phyloP scores from a whole-genome alignment of 1,284 basidiomycete genomes.

The Puccinia polysora region DNA sequence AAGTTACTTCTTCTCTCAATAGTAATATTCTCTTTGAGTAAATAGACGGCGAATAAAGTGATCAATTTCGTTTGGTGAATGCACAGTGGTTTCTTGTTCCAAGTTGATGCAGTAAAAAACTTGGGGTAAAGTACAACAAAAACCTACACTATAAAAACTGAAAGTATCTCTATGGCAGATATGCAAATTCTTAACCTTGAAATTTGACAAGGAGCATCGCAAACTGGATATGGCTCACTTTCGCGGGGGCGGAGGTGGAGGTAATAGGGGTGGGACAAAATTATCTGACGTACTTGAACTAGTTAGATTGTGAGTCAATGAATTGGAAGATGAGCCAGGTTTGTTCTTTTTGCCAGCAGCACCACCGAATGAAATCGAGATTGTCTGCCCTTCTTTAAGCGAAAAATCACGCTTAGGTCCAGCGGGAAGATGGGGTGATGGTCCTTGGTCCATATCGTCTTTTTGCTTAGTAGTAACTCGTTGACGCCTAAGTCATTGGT shows the following conservation, averaged over 20 bases:
- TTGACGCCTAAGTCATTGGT: slow-evolving; percentile 40
- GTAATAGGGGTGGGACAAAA: slow-evolving; percentile 18
- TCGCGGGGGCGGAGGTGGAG: slow-evolving; percentile 36
- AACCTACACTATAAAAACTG: too few relatives aligned
- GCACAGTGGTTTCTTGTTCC: too few relatives aligned
- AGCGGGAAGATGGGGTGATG: slow-evolving; percentile 57
- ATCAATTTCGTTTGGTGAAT: too few relatives aligned
- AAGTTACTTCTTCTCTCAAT: too few relatives aligned
- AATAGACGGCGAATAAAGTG: too few relatives aligned
- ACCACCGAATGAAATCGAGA: slow-evolving; percentile 86
- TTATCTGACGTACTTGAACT: background rate
- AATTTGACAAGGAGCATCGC: too few relatives aligned
- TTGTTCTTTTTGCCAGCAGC: background rate
- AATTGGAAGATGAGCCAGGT: background rate
- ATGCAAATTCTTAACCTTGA: too few relatives aligned
- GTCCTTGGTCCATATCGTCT: slow-evolving; percentile 44
- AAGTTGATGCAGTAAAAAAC: too few relatives aligned
- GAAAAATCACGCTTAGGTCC: slow-evolving; percentile 91
- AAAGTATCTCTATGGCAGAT: too few relatives aligned
- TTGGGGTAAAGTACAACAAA: too few relatives aligned
- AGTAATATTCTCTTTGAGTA: too few relatives aligned
- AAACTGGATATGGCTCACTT: slow-evolving; percentile 10
- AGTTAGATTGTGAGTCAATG: background rate
- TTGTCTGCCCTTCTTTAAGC: slow-evolving; percentile 92
- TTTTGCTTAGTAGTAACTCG: background rate